Conservation (phyloP, 345 rosid genomes). For the Rhodamnia argentea region DNA sequence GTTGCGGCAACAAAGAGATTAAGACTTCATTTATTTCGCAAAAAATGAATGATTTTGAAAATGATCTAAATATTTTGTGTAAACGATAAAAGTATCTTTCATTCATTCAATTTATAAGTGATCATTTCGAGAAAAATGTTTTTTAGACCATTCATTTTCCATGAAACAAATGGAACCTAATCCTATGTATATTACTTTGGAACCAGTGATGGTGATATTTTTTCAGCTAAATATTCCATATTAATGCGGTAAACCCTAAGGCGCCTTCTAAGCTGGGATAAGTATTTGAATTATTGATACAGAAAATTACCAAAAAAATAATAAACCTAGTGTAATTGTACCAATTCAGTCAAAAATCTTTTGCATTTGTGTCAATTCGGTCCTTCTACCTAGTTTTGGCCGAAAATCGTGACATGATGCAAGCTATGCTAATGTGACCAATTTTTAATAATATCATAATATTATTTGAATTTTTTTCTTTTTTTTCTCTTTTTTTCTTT, state of each 20-base stretch:
- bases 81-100: not conserved
- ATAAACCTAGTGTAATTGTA: too few species aligned
- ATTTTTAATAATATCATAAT: too few species aligned
- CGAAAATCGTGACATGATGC: too few species aligned
- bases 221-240: not conserved
- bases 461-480: too few species aligned
- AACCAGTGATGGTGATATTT: not conserved
- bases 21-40: not conserved
- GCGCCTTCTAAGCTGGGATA: not conserved
- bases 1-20: not conserved
- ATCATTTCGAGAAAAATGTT: not conserved
- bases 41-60: not conserved
- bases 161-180: not conserved
- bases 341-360: too few species aligned
- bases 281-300: not conserved
- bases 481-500: too few species aligned
- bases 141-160: not conserved
- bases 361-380: too few species aligned
- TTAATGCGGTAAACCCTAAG: not conserved
- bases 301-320: too few species aligned
- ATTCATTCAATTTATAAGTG: not conserved
- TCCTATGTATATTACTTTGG: not conserved
- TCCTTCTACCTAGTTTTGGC: too few species aligned
- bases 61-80: not conserved
- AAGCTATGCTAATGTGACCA: too few species aligned